Evolutionary conservation across 345 rosid genomes (phyloP), one percentile per base, ranked within the genome.

Genomic region (Fremontodendron californicum): DNA sequence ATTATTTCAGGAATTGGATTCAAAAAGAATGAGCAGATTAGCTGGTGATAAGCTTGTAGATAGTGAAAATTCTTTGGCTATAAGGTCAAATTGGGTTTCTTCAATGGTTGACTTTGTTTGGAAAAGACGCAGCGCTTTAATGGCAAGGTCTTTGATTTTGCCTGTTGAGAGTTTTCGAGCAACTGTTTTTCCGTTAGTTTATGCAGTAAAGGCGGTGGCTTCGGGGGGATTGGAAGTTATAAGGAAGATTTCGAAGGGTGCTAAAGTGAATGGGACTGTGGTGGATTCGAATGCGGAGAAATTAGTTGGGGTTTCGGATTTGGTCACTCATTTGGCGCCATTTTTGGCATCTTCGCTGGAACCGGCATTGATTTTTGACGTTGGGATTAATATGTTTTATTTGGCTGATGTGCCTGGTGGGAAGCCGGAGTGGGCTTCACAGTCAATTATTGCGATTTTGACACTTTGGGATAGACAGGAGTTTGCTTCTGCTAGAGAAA

Each of bases 401-500:
- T 86, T 95, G 85, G 98, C 99, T 35, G 99, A 95, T 85, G 99
- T 93, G 75, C 93, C 96, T 35, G 99, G 99, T 63, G 99, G 99
- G 81, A 95, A 93, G 88, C 94, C 98, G 0, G 99, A 95, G 84
- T 95, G 98, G 99, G 98, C 99, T 79, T 89, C 99, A 15, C 94
- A 86, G 83, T 95, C 99, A 27, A 93, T 90, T 78, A 93, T 92
- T 67, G 98, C 99, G 4, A 88, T 93, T 74, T 88, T 95, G 88
- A 95, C 97, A 8, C 98, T 95, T 21, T 95, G 99, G 99, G 99
- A 95, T 80, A 87, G 99, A 68, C 99, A 95, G 83, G 99, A 95
- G 86, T 95, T 95, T 80, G 91, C 97, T 43, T 93, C 99, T 65
- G 99, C 99, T 23, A 90, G 99, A 82, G 99, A 95, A 83, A 93